These are phyloP conservation scores for Letharia columbiana DNA, from an alignment of 495 filamentous ascomycete species.

Conservation along the genomic window DNA sequence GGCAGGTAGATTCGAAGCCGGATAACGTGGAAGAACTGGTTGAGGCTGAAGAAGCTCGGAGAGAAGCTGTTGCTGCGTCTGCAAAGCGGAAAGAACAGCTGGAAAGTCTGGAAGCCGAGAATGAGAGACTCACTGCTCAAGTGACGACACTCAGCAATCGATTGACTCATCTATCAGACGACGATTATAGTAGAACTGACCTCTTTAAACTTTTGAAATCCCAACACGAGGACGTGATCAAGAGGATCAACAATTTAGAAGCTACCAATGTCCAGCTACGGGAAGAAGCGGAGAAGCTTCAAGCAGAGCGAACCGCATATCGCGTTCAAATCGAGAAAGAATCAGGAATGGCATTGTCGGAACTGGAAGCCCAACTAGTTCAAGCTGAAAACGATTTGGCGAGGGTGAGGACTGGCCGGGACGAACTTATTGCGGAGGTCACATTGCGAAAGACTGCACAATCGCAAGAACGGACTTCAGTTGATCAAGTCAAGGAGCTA, in stretches of 20 bases:
- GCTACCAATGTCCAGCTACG: conserved; percentile 76
- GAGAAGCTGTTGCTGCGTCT: conserved; percentile 62
- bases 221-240: conserved; percentile 86
- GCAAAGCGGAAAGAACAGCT: conserved; percentile 83
- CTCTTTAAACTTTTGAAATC: conserved; percentile 84
- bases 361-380: conserved; percentile 71
- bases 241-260: conserved; percentile 83
- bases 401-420: conserved; percentile 69
- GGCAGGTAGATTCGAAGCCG: conserved; percentile 43
- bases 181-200: conserved; percentile 87
- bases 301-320: conserved; percentile 75
- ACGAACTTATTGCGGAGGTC: conserved; percentile 74
- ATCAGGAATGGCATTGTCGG: conserved; percentile 54
- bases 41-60: conserved; percentile 59
- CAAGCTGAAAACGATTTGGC: conserved; percentile 76
- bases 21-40: conserved; percentile 40
- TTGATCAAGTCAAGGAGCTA: conserved; percentile 67
- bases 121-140: conserved; percentile 67
- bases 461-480: conserved; percentile 61
- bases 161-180: conserved; percentile 58
- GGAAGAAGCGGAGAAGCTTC: conserved; percentile 74
- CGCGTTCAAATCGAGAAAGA: conserved; percentile 73
- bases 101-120: conserved; percentile 66
- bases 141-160: conserved; percentile 62
- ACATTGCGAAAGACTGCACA: conserved; percentile 70